Evolutionary conservation across 805 yeast genomes (phyloP), one percentile per base, ranked within the genome.

Genomic region (Candida pini): DNA sequence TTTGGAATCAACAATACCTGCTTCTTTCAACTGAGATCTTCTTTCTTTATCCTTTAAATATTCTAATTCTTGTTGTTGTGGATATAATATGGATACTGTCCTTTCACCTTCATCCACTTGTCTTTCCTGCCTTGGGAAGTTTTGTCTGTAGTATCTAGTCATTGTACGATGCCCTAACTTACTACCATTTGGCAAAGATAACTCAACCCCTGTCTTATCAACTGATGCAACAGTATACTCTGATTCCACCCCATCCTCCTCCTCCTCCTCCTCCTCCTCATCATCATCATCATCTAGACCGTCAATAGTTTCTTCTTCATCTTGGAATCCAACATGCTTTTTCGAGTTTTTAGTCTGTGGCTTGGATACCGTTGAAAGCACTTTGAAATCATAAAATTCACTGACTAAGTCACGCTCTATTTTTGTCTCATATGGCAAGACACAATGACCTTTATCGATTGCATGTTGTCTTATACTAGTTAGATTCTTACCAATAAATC

Each of bases 391-490:
- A 53, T 90, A 92, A 55, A 77, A 92, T 29, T 73, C 75, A 0
- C 82, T 69, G 31, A 90, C 68, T 46, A 76, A 76, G 26, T 73
- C 68, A 51, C 79, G 75, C 49, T 92, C 94, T 31, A 76, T 80
- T 34, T 73, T 79, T 0, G 76, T 64, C 51, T 92, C 97, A 59
- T 82, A 92, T 0, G 97, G 97, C 36, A 92, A 68, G 50, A 78
- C 73, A 63, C 90, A 84, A 58, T 92, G 98, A 33, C 90, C 81
- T 59, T 90, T 92, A 4, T 80, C 70, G 3, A 64, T 49, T 76
- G 86, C 75, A 59, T 92, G 98, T 29, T 86, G 92, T 44, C 97
- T 77, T 6, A 85, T 89, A 40, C 96, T 84, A 45, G 81, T 86
- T 26, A 89, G 55, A 33, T 76, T 76, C 41, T 75, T 75, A 10